Percentiles rank a stretch among this genome's conserved stretches.
Conservation (phyloP, 2,329 filamentous ascomycete genomes). For the Xylaria sp. region DNA sequence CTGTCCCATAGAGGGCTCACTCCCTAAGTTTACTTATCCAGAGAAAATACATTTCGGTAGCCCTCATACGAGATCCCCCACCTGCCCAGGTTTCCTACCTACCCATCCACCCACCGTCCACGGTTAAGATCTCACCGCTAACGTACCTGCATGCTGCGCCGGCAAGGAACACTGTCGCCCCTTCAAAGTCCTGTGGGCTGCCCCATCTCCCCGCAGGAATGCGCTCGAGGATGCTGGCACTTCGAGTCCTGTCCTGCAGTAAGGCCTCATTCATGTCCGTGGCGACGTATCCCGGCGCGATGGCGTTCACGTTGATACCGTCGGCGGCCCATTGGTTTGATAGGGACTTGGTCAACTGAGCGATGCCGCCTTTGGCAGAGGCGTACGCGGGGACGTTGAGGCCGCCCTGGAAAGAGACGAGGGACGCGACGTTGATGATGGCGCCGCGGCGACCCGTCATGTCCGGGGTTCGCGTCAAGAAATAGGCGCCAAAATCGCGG, state of each 20-base stretch:
- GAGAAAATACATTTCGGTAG: background rate
- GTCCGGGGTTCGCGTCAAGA: constrained; percentile 68
- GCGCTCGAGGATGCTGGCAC: constrained; percentile 78
- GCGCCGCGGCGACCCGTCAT: constrained; percentile 69
- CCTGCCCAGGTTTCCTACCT: constrained; percentile 59
- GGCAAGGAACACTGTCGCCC: constrained; percentile 79
- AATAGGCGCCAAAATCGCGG: constrained; percentile 81
- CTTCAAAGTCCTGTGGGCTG: constrained; percentile 85
- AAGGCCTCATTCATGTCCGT: constrained; percentile 95
- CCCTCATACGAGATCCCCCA: no score
- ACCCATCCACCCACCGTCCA: constrained; percentile 95
- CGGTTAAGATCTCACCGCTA: constrained; percentile 80
- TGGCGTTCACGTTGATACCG: constrained; percentile 86
- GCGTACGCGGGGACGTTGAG: constrained; percentile 89
- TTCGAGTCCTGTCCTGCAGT: constrained; percentile 74
- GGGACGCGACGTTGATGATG: constrained; percentile 86
- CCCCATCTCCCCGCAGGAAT: constrained; percentile 90
- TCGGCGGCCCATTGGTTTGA: constrained; percentile 85
- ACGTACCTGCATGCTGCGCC: constrained; percentile 81
- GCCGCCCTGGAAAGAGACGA: constrained; percentile 86
- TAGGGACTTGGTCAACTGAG: constrained; percentile 84
- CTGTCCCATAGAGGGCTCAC: background rate
- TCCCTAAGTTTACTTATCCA: background rate
- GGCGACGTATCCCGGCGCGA: constrained; percentile 88
- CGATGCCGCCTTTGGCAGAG: constrained; percentile 85